phyloP scores from a whole-genome alignment of 495 filamentous ascomycete species.

The Mycothermus thermophilus region DNA sequence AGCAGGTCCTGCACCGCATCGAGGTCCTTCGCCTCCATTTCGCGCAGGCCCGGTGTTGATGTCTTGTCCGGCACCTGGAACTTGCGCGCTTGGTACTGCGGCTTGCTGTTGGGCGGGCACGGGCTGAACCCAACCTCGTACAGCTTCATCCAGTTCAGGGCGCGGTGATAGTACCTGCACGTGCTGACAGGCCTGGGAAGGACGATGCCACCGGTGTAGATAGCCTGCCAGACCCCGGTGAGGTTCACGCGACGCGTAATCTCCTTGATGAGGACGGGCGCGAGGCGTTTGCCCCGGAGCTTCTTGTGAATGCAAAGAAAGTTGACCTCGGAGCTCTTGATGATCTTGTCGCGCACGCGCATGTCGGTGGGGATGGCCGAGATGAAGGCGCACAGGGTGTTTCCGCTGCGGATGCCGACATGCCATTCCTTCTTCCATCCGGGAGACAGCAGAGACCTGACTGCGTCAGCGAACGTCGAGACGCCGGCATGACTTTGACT shows the following conservation, averaged over 20 bases:
- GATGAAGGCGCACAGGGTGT: constrained; percentile 87
- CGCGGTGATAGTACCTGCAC: constrained; percentile 86
- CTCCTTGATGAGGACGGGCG: constrained; percentile 91
- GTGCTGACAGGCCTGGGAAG: constrained; percentile 83
- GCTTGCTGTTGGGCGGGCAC: constrained; percentile 66
- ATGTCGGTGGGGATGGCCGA: constrained; percentile 75
- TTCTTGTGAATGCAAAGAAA: constrained; percentile 98
- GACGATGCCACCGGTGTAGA: constrained; percentile 85
- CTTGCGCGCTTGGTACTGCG: constrained; percentile 61
- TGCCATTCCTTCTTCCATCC: constrained; percentile 97
- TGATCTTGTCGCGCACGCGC: constrained; percentile 58
- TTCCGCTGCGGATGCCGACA: constrained; percentile 69
- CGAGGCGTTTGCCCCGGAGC: constrained; percentile 77
- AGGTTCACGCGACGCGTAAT: constrained; percentile 83
- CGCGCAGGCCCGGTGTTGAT: constrained; percentile 55
- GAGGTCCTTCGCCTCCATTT: constrained; percentile 73
- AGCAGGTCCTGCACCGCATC: constrained; percentile 61
- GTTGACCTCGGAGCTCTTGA: constrained; percentile 85
- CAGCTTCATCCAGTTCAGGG: constrained; percentile 87
- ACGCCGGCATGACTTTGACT: no score
- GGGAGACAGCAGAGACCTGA: constrained; percentile 79
- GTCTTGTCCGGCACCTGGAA: constrained; percentile 64
- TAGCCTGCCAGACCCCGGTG: constrained; percentile 74
- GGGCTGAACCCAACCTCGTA: constrained; percentile 86
- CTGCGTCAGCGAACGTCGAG: no score